Percentiles rank a stretch among this genome's conserved stretches.
Evolutionary conservation across 2,329 filamentous ascomycete genomes (phyloP).

Genomic region (Trichocomaceae sp.): DNA sequence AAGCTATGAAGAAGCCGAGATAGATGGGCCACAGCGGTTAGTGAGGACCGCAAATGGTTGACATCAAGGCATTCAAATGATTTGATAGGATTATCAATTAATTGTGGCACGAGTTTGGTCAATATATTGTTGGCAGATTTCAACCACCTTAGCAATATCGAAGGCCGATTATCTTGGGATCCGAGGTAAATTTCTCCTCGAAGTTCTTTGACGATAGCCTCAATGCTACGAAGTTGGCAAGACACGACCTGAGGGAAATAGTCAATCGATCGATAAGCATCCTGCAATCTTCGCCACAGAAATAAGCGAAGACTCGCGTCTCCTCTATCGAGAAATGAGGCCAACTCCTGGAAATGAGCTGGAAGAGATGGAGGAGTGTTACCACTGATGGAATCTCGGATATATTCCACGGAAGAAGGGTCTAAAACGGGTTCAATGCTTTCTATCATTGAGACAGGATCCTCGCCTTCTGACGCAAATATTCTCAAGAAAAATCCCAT

Average conservation of each 20-base stretch:
- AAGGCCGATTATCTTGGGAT: slow-evolving; percentile 56
- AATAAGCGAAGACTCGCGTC: slow-evolving; percentile 78
- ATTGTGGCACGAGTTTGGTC: slow-evolving; percentile 61
- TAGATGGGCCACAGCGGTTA: slow-evolving; percentile 64
- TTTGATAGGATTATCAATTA: slow-evolving; percentile 55
- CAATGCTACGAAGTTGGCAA: slow-evolving; percentile 77
- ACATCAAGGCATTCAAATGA: slow-evolving; percentile 82
- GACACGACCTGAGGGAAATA: slow-evolving; percentile 85
- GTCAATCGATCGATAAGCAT: slow-evolving; percentile 78
- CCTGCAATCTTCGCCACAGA: slow-evolving; percentile 83
- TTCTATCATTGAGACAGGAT: slow-evolving; percentile 81
- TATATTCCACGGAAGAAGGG: slow-evolving; percentile 40
- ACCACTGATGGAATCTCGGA: slow-evolving; percentile 15
- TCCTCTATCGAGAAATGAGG: slow-evolving; percentile 74
- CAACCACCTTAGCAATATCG: slow-evolving; percentile 66
- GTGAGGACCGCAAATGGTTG: slow-evolving; percentile 65
- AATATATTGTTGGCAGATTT: slow-evolving; percentile 73
- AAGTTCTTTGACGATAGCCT: slow-evolving; percentile 69
- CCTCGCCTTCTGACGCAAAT: slow-evolving; percentile 73
- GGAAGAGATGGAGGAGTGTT: slow-evolving; percentile 39
- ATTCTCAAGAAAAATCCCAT: slow-evolving; percentile 93
- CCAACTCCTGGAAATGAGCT: slow-evolving; percentile 63
- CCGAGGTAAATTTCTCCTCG: slow-evolving; percentile 53
- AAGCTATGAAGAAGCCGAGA: slow-evolving; percentile 70
- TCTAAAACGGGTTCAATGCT: slow-evolving; percentile 89